These are phyloP conservation scores for Ogataea hybrid DNA, from an alignment of 1,139 yeast species.

Conservation along the genomic window DNA sequence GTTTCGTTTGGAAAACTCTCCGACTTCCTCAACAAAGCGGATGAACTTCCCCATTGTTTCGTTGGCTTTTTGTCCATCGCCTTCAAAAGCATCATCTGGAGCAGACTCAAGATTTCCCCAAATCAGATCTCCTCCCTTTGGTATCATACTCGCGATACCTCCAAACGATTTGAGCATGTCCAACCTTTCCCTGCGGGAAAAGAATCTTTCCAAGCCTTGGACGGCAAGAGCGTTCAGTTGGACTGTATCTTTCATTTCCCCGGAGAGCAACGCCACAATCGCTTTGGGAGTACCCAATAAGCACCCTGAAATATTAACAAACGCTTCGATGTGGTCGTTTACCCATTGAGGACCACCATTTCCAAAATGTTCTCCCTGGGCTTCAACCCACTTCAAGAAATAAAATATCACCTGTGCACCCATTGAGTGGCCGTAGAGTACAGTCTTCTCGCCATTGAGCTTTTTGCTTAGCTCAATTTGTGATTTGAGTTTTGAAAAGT, in stretches of 20 bases:
- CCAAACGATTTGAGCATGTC: conserved; percentile 87
- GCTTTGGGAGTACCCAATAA: conserved; percentile 92
- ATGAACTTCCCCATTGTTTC: conserved; percentile 76
- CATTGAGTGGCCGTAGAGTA: conserved; percentile 93
- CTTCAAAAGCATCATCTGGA: conserved; percentile 52
- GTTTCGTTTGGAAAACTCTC: conserved; percentile 46
- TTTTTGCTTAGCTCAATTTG: conserved; percentile 60
- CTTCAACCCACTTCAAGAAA: conserved; percentile 95
- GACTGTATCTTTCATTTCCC: conserved; percentile 97
- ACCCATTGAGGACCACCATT: conserved; percentile 91
- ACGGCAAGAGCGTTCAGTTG: conserved; percentile 91
- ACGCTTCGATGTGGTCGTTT: conserved; percentile 73
- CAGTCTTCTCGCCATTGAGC: conserved; percentile 65
- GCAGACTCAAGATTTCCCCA: conserved; percentile 74
- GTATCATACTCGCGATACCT: conserved; percentile 92
- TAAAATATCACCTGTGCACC: conserved; percentile 87
- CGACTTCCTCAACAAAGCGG: conserved; percentile 49
- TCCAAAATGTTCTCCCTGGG: conserved; percentile 73
- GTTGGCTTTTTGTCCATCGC: conserved; percentile 31
- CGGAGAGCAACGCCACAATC: conserved; percentile 84
- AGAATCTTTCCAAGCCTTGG: conserved; percentile 90
- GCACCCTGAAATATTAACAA: conserved; percentile 86
- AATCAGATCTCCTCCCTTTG: conserved; percentile 86
- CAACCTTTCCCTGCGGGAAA: conserved; percentile 83
- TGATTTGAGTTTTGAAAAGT: conserved; percentile 70